These are phyloP conservation scores for Hemisphaericaspora lyxosophila DNA, from an alignment of 1,139 yeast species.

Conservation along the genomic window DNA sequence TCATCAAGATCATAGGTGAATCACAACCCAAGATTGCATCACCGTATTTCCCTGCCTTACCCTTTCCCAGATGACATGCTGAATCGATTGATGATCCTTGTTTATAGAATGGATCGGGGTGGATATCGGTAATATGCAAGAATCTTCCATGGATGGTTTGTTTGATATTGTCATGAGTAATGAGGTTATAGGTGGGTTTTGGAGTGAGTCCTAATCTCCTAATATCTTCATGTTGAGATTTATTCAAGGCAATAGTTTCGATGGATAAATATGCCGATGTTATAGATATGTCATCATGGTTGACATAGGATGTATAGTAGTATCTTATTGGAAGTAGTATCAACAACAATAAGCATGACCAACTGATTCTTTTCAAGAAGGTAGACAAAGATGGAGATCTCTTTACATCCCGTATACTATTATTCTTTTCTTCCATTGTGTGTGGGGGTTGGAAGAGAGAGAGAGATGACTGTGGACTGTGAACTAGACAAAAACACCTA, in stretches of 20 bases:
- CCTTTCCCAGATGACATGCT: slow-evolving; percentile 59
- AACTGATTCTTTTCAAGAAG: slow-evolving; percentile 3
- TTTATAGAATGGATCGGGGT: slow-evolving; percentile 74
- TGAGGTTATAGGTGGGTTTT: slow-evolving; percentile 29
- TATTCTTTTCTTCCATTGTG: not conserved
- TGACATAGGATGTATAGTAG: not conserved
- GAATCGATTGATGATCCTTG: slow-evolving; percentile 49
- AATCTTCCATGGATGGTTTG: slow-evolving; percentile 63
- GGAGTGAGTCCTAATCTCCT: slow-evolving; percentile 27
- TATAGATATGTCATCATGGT: not conserved
- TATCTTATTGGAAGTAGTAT: slow-evolving; percentile 2
- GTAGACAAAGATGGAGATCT: not conserved
- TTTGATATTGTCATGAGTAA: slow-evolving; percentile 24
- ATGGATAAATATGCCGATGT: slow-evolving; percentile 4
- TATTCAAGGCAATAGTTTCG: slow-evolving; percentile 10
- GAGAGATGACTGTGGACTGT: too few relatives aligned
- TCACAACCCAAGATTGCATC: slow-evolving; percentile 76
- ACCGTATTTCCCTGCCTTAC: slow-evolving; percentile 66
- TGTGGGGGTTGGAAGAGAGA: too few relatives aligned
- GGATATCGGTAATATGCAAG: slow-evolving; percentile 81
- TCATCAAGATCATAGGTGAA: slow-evolving; percentile 60
- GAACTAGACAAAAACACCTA: too few relatives aligned
- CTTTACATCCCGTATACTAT: too few relatives aligned
- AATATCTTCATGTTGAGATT: slow-evolving; percentile 11
- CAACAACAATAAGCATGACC: slow-evolving; percentile 3